Base-by-base conservation (phyloP, 176 grass and related monocot species). In the Elymus sibiricus region DNA sequence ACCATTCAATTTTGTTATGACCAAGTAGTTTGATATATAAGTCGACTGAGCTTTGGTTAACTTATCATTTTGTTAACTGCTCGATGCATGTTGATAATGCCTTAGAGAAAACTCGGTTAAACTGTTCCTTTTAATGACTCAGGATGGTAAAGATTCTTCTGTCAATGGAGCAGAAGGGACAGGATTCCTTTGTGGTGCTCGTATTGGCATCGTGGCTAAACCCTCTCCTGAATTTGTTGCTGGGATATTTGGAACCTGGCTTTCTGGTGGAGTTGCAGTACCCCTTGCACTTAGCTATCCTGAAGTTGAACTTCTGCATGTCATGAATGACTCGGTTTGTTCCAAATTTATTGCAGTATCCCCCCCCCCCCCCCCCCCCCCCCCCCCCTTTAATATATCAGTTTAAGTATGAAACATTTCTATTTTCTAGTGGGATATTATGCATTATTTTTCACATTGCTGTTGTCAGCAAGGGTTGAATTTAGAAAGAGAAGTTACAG, bases 201-300 rank as follows among this genome's bases (percentile, higher is more conserved):
- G 96, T 63, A 77, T 98, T 44, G 96, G 96, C 58, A 95, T 95
- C 61, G 93, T 93, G 80, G 96, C 93, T 89, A 95, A 98, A 92
- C 96, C 96, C 73, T 98, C 93, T 84, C 80, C 93, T 84, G 96
- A 98, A 94, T 98, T 98, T 91, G 96, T 98, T 88, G 91, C 93
- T 61, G 96, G 89, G 77, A 70, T 98, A 66, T 88, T 94, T 77
- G 96, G 91, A 39, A 98, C 91, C 70, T 98, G 96, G 96, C 93
- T 95, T 80, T 90, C 89, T 94, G 96, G 96, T 83, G 96, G 96
- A 80, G 91, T 98, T 87, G 93, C 96, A 70, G 93, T 98, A 71
- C 96, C 96, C 28, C 93, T 98, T 84, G 96, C 96, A 38, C 83
- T 95, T 68, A 95, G 93, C 53, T 95, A 98, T 64, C 96, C 96